Evolutionary conservation across 1,284 basidiomycete species (phyloP).

Genomic region (Stygiomarasmius scandens): DNA sequence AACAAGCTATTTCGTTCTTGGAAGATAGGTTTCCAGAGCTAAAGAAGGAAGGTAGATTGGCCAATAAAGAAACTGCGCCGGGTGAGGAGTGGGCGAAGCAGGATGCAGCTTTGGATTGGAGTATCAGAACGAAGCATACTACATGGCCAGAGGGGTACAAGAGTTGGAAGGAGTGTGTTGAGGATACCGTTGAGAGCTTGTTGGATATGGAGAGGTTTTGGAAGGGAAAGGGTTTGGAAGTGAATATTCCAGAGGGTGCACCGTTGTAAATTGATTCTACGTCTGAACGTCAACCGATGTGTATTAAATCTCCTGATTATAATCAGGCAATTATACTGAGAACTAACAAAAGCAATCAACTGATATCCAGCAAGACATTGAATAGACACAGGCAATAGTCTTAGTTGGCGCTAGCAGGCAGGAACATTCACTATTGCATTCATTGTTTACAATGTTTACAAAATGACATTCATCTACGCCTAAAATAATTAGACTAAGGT

Average conservation of each 20-base stretch:
- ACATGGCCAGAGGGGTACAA: background rate
- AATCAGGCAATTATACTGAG: too few relatives aligned
- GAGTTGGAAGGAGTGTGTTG: background rate
- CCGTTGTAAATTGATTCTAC: background rate
- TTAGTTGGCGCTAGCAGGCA: too few relatives aligned
- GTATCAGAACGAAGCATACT: background rate
- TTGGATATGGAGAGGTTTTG: background rate
- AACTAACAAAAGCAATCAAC: too few relatives aligned
- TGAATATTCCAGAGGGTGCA: background rate
- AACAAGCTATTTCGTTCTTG: background rate
- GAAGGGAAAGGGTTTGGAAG: background rate
- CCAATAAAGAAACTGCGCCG: background rate
- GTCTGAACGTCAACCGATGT: slow-evolving; percentile 40
- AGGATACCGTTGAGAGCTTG: background rate
- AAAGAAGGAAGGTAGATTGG: background rate
- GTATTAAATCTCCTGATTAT: too few relatives aligned
- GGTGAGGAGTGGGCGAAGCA: background rate
- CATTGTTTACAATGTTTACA: too few relatives aligned
- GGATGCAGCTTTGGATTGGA: background rate
- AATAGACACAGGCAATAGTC: too few relatives aligned
- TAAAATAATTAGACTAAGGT: too few relatives aligned
- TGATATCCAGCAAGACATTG: too few relatives aligned
- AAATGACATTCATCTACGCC: too few relatives aligned
- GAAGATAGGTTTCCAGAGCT: background rate
- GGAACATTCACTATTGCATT: too few relatives aligned